phyloP scores from a whole-genome alignment of 192 early-diverging fungal species.

The Coemansia guatemalensis region DNA sequence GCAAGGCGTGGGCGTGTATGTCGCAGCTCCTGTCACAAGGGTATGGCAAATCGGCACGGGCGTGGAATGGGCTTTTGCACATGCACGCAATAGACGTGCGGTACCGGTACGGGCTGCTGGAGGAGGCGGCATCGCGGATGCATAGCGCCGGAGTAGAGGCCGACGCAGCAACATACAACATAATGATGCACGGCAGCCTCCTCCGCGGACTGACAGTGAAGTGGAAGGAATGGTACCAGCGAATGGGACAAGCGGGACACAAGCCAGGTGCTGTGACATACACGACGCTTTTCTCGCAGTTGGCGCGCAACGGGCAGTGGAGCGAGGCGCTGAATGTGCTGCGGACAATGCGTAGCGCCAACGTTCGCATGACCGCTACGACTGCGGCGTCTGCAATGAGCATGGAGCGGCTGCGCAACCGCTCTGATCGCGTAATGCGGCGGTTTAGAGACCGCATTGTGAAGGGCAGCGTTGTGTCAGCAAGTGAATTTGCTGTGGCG shows the following conservation, averaged over 20 bases:
- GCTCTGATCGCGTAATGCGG: conserved; percentile 12
- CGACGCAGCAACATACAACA: conserved; percentile 36
- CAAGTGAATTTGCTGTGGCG: conserved; percentile 21
- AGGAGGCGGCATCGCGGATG: conserved; percentile 31
- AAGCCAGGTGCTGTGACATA: conserved; percentile 16
- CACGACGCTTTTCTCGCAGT: conserved; percentile 18
- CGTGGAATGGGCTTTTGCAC: conserved; percentile 40
- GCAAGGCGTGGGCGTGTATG: conserved; percentile 25
- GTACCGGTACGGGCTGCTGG: conserved; percentile 31
- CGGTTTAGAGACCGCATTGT: conserved; percentile 18
- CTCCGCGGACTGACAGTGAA: conserved; percentile 26
- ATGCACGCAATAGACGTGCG: conserved; percentile 43
- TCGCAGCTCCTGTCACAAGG: conserved; percentile 22
- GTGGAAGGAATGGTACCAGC: conserved; percentile 28
- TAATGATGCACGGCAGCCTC: conserved; percentile 36
- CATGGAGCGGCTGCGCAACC: conserved; percentile 21
- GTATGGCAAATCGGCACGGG: conserved; percentile 18
- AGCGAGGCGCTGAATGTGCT: conserved; percentile 27
- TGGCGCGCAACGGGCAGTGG: conserved; percentile 33
- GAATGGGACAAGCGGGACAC: conserved; percentile 27
- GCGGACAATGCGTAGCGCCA: conserved; percentile 16
- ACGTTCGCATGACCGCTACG: conserved; percentile 6
- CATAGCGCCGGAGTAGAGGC: conserved; percentile 8
- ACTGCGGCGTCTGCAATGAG: conserved; percentile 14
- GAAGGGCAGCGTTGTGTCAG: conserved; percentile 6